Base-by-base conservation (phyloP, 345 rosid genomes). In the Microcos paniculata region DNA sequence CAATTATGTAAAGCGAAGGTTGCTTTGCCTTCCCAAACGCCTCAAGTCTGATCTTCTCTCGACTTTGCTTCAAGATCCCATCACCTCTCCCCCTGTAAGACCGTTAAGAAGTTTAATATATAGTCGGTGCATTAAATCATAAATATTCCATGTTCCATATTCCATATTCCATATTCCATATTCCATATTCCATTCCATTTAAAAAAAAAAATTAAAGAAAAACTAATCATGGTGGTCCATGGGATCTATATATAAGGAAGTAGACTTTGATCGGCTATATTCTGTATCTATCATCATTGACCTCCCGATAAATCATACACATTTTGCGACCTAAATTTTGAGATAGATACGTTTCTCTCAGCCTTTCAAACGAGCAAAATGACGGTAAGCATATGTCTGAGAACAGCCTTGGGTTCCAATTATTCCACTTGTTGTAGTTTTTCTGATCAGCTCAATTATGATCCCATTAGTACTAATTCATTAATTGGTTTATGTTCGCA, bases 401-500 rank as follows among this genome's bases (percentile, higher is more conserved):
- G 8, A 8, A 24, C 6, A 35, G 6, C 2, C 3, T 35, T 35
- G 40, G 40, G 40, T 35, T 35, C 2, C 10, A 35, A 35, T 35
- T 35, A 35, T 35, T 35, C 38, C 6, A 35, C 38, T 35, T 35
- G 3, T 35, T 43, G 11, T 42, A 42, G 46, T 42, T 42, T 8
- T 9, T 42, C 10, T 42, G n/a, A n/a, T n/a, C 12, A 46, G 18
- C 51, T 46, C 4, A 13, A 46, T 46, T 46, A 46, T 42, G 12
- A 42, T 42, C n/a, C 52, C 7, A 15, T 48, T 15, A 19, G 23
- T 51, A 51, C 23, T 51, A 51, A 6, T 51, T 19, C 23, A 19
- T 51, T 28, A 1, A 38, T 18, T 70, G 18, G 16, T 65, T 70
- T 30, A 30, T 51, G 3, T 51, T 70, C 59, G 78, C 86, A 94